Conservation (phyloP, 2,329 filamentous ascomycete species). For the Exophiala spinifera region DNA sequence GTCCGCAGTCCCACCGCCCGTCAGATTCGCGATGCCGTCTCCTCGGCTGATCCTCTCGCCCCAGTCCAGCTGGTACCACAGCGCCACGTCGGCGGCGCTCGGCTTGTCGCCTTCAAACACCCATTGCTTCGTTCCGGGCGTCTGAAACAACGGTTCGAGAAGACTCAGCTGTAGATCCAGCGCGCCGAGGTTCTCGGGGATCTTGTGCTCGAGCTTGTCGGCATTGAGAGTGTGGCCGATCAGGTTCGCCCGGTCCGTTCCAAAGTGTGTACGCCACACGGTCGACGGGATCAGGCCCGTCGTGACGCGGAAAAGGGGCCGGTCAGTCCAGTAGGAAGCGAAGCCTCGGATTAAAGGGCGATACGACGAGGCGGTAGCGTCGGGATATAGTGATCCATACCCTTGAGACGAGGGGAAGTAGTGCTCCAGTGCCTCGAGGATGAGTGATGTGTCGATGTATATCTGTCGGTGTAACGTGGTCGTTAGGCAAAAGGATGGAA, state of each 20-base stretch:
- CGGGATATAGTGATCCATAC: conserved; percentile 19
- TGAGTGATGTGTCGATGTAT: conserved; percentile 27
- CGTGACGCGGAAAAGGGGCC: conserved; percentile 25
- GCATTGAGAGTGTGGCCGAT: conserved; percentile 26
- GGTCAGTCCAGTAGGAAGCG: conserved; percentile 23
- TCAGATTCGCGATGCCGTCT: conserved; percentile 21
- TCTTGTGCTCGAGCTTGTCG: conserved; percentile 24
- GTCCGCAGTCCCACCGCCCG: conserved; percentile 17
- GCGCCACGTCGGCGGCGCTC: conserved; percentile 20
- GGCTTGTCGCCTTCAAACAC: conserved; percentile 19
- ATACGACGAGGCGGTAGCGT: background rate
- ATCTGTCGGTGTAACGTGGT: conserved; percentile 10
- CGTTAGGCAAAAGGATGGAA: background rate
- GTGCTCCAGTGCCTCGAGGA: conserved; percentile 22
- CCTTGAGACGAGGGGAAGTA: conserved; percentile 13
- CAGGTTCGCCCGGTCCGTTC: conserved; percentile 21
- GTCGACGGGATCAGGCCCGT: conserved; percentile 24
- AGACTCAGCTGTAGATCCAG: conserved; percentile 26
- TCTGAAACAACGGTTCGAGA: conserved; percentile 19
- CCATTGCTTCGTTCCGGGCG: conserved; percentile 5
- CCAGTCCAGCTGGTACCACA: conserved; percentile 29
- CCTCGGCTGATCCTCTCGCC: conserved; percentile 26
- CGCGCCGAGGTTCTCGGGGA: conserved; percentile 21
- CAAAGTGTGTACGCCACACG: conserved; percentile 26
- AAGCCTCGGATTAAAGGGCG: conserved; percentile 15